phyloP scores from a whole-genome alignment of 768 basidiomycete species.

The Serendipita sp. region DNA sequence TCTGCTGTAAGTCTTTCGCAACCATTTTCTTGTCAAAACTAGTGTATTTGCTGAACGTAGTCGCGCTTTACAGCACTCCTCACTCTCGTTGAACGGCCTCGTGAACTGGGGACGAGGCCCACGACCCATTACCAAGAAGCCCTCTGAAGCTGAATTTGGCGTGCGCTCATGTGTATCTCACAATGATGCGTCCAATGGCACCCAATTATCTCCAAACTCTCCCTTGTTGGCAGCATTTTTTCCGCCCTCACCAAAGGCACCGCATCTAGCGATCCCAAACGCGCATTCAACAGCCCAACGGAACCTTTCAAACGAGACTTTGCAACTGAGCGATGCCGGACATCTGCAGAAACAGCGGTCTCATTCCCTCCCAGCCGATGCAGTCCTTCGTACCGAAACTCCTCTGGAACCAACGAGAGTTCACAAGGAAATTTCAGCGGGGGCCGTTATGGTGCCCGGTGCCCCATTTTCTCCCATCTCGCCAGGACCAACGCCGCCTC shows the following conservation, averaged over 20 bases:
- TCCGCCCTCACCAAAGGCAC: background rate
- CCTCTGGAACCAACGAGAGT: background rate
- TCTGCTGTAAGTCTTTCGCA: background rate
- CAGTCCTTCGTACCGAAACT: background rate
- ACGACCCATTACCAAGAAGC: conserved; percentile 5
- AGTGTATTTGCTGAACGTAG: background rate
- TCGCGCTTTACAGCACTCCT: background rate
- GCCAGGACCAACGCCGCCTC: background rate
- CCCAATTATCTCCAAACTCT: background rate
- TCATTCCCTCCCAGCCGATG: conserved; percentile 1
- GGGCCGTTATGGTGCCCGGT: background rate
- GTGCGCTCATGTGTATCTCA: conserved; percentile 4
- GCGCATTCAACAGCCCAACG: too few relatives aligned
- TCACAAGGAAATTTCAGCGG: background rate
- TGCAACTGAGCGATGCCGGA: background rate
- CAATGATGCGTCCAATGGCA: background rate
- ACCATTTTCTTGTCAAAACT: background rate
- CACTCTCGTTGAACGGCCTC: conserved; percentile 2
- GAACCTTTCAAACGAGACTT: background rate
- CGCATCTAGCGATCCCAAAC: background rate
- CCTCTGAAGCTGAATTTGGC: conserved; percentile 1
- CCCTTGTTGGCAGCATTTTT: background rate
- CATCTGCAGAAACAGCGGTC: background rate
- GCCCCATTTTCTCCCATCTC: background rate
- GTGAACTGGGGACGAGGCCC: background rate